phyloP scores from a whole-genome alignment of 331 rosid genomes.

The Pyracantha coccinea region DNA sequence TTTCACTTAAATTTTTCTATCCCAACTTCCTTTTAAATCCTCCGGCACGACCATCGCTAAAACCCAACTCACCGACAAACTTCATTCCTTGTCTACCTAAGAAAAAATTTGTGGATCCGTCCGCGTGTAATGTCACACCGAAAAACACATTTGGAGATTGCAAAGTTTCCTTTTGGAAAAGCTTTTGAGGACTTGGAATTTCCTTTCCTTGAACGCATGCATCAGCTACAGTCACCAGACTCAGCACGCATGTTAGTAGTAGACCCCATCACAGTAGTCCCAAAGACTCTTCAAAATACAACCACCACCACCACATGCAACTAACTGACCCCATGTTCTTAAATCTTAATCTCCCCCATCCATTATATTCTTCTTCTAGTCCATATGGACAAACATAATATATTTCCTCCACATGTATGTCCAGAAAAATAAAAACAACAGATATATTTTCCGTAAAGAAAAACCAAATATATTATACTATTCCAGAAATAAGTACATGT shows the following conservation, averaged over 20 bases:
- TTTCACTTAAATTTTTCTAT: no score
- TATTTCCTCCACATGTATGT: not conserved
- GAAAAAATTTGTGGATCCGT: no score
- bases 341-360: not conserved
- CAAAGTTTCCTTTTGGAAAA: not conserved
- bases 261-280: conserved; percentile 11
- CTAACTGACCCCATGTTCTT: conserved; percentile 19
- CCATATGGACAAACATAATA: not conserved
- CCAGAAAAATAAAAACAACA: not conserved
- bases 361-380: not conserved
- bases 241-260: conserved; percentile 19
- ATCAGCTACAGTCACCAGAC: not conserved
- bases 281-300: conserved; percentile 24
- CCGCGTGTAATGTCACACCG: no score
- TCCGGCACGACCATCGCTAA: no score
- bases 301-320: conserved; percentile 28
- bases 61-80: no score
- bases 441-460: not conserved
- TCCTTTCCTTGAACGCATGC: conserved; percentile 17
- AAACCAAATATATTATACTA: not conserved
- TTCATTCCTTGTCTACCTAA: no score
- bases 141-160: not conserved
- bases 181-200: not conserved
- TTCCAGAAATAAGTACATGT: not conserved
- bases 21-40: no score